Base-by-base conservation (phyloP, 2,329 filamentous ascomycete genomes). In the Colletotrichum sp. region DNA sequence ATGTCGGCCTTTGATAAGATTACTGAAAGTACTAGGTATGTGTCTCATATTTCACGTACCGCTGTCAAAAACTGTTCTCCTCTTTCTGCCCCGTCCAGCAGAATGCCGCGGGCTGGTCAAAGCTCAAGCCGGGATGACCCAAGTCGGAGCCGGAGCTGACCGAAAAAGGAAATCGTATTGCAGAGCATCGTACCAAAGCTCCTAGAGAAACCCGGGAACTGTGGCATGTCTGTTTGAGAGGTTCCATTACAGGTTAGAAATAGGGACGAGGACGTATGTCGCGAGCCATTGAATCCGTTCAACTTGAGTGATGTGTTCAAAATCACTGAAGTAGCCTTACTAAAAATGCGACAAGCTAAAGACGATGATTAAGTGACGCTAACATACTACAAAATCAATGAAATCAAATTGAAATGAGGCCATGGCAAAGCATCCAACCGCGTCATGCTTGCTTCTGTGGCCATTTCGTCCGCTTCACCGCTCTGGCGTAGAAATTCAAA, bases 401-500 rank as follows among this genome's bases (percentile, higher is more conserved):
- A 16, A 9, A 26, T 26, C n/a, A 64, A 5, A 39, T n/a, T 26
- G 8, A 32, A 9, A 9, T 64, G 6, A 36, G 5, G 4, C n/a
- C 43, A 7, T 52, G 12, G n/a, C 43, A 7, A 6, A 48, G 10
- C 4, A 7, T 1, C 43, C n/a, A 13, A 3, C 10, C n/a, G 15
- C 15, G 1, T 48, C 52, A 67, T 15, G 12, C 7, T 13, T 61
- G n/a, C 18, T 60, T 71, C 7, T 39, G 15, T 3, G 72, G 72
- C 72, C 72, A 71, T 12, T 10, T 26, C 4, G 72, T 74, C 3
- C 67, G 24, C 18, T 9, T 70, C 10, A 71, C 28, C 6, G 72
- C 67, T 24, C 67, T 13, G 10, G 68, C 78, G 34, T 80, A 81
- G 16, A 80, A 79, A 57, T 80, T 80, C 36, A 78, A 59, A 2